phyloP scores from a whole-genome alignment of 257 asterid genomes.

The Perilla frutescens region DNA sequence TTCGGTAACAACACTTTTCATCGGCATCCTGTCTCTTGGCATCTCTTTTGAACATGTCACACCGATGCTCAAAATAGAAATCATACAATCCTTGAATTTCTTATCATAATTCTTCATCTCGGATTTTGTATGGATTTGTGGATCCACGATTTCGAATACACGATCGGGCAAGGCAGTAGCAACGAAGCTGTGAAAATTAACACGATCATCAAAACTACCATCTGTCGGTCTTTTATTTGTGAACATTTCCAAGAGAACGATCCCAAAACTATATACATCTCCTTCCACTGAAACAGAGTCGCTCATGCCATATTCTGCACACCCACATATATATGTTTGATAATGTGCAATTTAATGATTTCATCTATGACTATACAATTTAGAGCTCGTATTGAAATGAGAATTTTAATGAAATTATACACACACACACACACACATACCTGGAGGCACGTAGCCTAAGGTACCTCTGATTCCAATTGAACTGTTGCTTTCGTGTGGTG shows the following conservation, averaged over 20 bases:
- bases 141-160: conserved; percentile 35
- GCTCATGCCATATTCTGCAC: conserved; percentile 39
- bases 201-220: conserved; percentile 23
- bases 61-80: conserved; percentile 26
- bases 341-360: too few relatives aligned
- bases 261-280: conserved; percentile 43
- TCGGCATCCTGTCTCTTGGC: conserved; percentile 32
- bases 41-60: conserved; percentile 32
- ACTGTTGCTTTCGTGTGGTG: background rate
- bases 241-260: conserved; percentile 42
- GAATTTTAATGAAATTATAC: too few relatives aligned
- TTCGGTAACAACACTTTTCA: conserved; percentile 12
- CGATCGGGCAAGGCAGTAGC: conserved; percentile 18
- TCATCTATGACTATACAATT: too few relatives aligned
- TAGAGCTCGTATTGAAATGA: too few relatives aligned
- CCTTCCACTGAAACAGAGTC: conserved; percentile 31
- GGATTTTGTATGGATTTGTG: background rate
- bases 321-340: too few relatives aligned
- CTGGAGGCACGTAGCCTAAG: conserved; percentile 18
- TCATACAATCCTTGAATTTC: background rate
- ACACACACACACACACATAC: background rate
- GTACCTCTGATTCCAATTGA: conserved; percentile 2
- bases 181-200: conserved; percentile 33
- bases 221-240: conserved; percentile 36
- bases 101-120: background rate